Evolutionary conservation across 148 eudicot species (phyloP), one percentile per base, ranked within the genome.

Genomic region (Drosera capensis): DNA sequence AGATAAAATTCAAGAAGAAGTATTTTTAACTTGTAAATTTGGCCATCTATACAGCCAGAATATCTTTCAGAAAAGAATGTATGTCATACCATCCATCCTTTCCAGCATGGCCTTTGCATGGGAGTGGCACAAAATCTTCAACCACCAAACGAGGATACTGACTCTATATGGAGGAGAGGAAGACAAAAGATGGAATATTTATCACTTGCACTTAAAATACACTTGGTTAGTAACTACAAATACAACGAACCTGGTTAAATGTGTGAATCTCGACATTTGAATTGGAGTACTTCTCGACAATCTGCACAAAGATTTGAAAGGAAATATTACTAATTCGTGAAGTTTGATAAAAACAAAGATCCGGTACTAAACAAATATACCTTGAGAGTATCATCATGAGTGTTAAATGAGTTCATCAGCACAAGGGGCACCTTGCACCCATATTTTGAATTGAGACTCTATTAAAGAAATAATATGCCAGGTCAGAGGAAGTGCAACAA

Each of bases 371-470:
- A 50, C 9, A 3, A 54, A 18, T 43, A 49, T 49, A 90, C 99
- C 95, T 85, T 81, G 20, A 58, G 71, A 34, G 99, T 90, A 40
- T 90, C 99, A 51, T 90, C 99, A 62, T 90, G 95, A 26, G 99
- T 90, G 74, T 90, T 90, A 73, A 90, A 90, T 46, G 99, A 90
- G 78, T 90, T 90, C 99, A 90, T 84, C 23, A 90, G 65, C 57
- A 90, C 77, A 61, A 90, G 72, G 19, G 99, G 99, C 23, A 90
- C 99, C 46, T 56, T 80, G 82, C 86, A 78, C 29, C 99, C 99
- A 43, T 90, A 90, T 65, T 68, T 78, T 57, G 70, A 46, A 52
- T 90, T 90, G 38, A 90, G 88, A 24, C 53, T 56, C 95, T 90
- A 59, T 45, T 0, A 37, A 64, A 23, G 24, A 34, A 14, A 57